phyloP scores from a whole-genome alignment of 495 filamentous ascomycete genomes.

The Elaphomyces granulatus region DNA sequence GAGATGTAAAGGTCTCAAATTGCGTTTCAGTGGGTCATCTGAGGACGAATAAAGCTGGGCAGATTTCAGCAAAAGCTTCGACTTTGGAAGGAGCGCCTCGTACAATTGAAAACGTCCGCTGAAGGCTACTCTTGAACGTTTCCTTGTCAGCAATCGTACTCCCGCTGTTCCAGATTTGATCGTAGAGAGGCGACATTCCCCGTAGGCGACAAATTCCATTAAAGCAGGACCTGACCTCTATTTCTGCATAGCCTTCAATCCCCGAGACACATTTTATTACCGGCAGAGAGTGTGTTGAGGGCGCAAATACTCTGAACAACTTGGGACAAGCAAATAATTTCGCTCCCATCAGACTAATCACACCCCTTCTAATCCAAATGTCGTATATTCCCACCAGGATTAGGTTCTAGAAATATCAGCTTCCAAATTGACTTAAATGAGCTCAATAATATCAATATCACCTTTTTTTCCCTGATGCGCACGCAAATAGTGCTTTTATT shows the following conservation, averaged over 20 bases:
- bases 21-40: constrained; percentile 33
- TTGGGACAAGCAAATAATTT: constrained; percentile 38
- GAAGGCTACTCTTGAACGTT: constrained; percentile 18
- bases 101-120: constrained; percentile 33
- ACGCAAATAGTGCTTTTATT: constrained; percentile 28
- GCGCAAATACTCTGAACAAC: constrained; percentile 51
- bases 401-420: constrained; percentile 34
- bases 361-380: constrained; percentile 48
- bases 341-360: constrained; percentile 51
- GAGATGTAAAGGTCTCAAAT: constrained; percentile 46
- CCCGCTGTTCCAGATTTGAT: constrained; percentile 56
- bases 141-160: constrained; percentile 26
- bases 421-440: background rate
- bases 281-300: constrained; percentile 63
- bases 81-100: constrained; percentile 5
- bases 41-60: constrained; percentile 30
- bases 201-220: constrained; percentile 42
- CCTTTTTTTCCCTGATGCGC: constrained; percentile 30
- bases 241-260: constrained; percentile 32
- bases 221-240: constrained; percentile 39
- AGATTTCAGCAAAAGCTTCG: constrained; percentile 4
- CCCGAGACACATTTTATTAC: constrained; percentile 43
- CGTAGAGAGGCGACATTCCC: constrained; percentile 52
- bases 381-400: constrained; percentile 62
- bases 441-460: constrained; percentile 11